phyloP scores from a whole-genome alignment of 2,329 filamentous ascomycete species.

The Escovopsis sp. region DNA sequence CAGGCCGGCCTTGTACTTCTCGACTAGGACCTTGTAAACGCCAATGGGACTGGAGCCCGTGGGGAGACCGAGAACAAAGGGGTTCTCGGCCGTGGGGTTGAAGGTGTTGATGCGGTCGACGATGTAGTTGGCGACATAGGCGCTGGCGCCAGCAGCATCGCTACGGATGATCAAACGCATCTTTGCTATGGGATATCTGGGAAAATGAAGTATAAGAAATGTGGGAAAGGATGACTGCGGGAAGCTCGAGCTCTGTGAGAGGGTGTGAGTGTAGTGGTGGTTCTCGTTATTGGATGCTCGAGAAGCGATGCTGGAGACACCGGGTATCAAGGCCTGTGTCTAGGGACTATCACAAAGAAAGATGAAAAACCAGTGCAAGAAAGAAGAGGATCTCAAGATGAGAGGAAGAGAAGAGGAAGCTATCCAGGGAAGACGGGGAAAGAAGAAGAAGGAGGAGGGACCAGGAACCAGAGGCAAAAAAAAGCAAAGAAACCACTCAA shows the following conservation, averaged over 20 bases:
- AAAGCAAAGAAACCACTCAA: too few species aligned
- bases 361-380: too few species aligned
- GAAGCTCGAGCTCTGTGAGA: too few species aligned
- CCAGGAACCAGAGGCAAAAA: neutral
- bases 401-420: neutral
- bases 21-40: constrained; percentile 63
- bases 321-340: neutral
- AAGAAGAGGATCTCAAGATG: neutral
- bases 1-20: constrained; percentile 51
- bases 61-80: constrained; percentile 70
- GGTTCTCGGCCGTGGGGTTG: constrained; percentile 52
- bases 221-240: too few species aligned
- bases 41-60: constrained; percentile 69
- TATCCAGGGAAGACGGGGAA: too few species aligned
- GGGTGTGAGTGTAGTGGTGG: neutral
- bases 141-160: constrained; percentile 50
- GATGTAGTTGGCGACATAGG: constrained; percentile 70
- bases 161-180: constrained; percentile 80
- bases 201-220: too few species aligned
- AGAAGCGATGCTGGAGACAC: neutral
- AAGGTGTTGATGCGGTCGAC: constrained; percentile 69
- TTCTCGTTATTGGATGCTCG: neutral
- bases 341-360: too few species aligned
- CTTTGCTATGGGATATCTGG: too few species aligned
- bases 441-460: neutral